Conservation (phyloP, 176 grass and related monocot species). For the Melocanna baccifera region DNA sequence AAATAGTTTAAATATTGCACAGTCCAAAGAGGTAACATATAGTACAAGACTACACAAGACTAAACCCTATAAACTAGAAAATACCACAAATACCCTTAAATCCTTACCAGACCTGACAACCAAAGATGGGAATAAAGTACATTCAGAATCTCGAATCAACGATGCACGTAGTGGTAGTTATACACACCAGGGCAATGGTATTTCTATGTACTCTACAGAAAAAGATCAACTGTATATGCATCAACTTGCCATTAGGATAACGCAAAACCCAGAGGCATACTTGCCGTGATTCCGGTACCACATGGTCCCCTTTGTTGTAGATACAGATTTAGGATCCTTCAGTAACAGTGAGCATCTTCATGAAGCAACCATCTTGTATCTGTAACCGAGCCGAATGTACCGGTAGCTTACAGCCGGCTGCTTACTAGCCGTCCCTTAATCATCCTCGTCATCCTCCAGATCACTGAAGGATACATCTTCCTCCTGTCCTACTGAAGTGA, state of each 20-base stretch:
- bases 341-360: not conserved
- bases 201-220: constrained; percentile 33
- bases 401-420: not conserved
- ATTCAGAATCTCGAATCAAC: not conserved
- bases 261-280: not conserved
- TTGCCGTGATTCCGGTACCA: not conserved
- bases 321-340: not conserved
- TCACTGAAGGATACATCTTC: constrained; percentile 81
- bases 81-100: no score
- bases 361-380: constrained; percentile 14
- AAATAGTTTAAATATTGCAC: no score
- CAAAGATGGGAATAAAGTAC: not conserved
- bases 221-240: not conserved
- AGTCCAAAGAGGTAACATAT: no score
- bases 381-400: not conserved
- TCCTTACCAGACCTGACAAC: not conserved
- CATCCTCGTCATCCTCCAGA: constrained; percentile 61
- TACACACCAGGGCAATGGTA: not conserved
- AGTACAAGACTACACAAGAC: no score
- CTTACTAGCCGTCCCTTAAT: constrained; percentile 6
- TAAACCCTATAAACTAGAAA: no score
- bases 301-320: no score
- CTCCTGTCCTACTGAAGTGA: constrained; percentile 23
- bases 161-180: not conserved
- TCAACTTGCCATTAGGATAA: not conserved